These are phyloP conservation scores for Pythium plurisporium DNA, from an alignment of 352 stramenopile species.

Conservation along the genomic window DNA sequence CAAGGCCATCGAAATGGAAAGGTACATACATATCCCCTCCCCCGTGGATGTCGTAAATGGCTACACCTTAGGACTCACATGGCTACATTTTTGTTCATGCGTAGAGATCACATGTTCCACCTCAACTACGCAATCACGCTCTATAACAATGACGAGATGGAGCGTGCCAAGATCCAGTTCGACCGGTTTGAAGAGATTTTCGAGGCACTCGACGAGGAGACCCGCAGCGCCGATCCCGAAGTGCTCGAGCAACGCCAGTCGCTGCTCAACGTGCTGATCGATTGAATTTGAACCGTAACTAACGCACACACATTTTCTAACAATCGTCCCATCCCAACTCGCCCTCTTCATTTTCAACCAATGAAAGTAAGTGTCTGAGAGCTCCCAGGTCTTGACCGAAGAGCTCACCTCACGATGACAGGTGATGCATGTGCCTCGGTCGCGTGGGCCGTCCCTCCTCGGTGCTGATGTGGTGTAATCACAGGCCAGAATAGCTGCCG, in stretches of 20 bases:
- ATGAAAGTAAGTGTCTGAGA: background rate
- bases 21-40: constrained; percentile 24
- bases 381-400: background rate
- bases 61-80: constrained; percentile 6
- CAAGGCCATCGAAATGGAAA: constrained; percentile 88
- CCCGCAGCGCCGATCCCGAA: constrained; percentile 55
- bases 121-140: constrained; percentile 88
- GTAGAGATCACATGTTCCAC: constrained; percentile 82
- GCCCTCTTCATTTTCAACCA: background rate
- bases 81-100: constrained; percentile 11
- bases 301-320: background rate
- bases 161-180: constrained; percentile 80
- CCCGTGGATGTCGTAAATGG: background rate
- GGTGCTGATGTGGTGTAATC: too few species aligned
- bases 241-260: constrained; percentile 73
- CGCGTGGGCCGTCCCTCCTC: background rate
- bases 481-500: constrained; percentile 22
- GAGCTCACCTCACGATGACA: background rate
- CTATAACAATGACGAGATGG: constrained; percentile 89
- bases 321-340: background rate
- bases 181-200: constrained; percentile 83
- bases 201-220: constrained; percentile 61
- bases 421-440: too few species aligned
- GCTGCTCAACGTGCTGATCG: constrained; percentile 59
- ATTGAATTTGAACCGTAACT: constrained; percentile 28